Evolutionary conservation across 441 rosid genomes (phyloP), one percentile per base, ranked within the genome.

Genomic region (Raphanus hybrid): DNA sequence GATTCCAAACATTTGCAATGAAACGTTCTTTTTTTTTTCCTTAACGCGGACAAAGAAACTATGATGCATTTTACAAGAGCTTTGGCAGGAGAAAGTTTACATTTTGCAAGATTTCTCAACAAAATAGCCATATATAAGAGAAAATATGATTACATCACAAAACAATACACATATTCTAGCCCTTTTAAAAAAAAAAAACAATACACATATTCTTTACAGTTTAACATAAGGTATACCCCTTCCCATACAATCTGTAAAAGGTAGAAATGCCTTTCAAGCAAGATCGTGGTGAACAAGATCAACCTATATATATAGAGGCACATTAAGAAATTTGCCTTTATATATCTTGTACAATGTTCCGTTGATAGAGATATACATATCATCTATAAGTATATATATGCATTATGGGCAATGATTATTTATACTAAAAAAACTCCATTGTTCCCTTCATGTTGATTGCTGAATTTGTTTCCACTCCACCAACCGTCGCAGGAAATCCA

Each of bases 401-500:
- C 50, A 41, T 50, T 68, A 63, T 69, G 34, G 34, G 35, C 70
- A 57, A 57, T 23, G 26, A 9, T 45, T 64, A 45, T 64, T 35
- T 69, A 41, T 70, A 63, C 54, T 63, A 74, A 34, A 74, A 34
- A 4, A 26, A 70, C 55, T 39, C 43, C 50, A 69, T n/a, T 57
- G 62, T 4, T 23, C 48, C 16, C 7, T 82, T 58, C 37, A 68
- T 16, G 77, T 74, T 65, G 64, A 64, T 48, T 76, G 8, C 8
- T 84, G 65, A 35, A 66, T 57, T 61, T 78, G 82, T 78, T 94
- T 90, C 94, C 97, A 89, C 58, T 87, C 86, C 5, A 88, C 92
- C 86, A 94, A 74, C 20, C 94, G 87, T 77, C 76, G 75, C 82
- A 94, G 75, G 81, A 94, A 94, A 52, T 83, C 85, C 95, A 76